phyloP scores from a whole-genome alignment of 805 yeast species.

The Maudiozyma pseudohumilis region DNA sequence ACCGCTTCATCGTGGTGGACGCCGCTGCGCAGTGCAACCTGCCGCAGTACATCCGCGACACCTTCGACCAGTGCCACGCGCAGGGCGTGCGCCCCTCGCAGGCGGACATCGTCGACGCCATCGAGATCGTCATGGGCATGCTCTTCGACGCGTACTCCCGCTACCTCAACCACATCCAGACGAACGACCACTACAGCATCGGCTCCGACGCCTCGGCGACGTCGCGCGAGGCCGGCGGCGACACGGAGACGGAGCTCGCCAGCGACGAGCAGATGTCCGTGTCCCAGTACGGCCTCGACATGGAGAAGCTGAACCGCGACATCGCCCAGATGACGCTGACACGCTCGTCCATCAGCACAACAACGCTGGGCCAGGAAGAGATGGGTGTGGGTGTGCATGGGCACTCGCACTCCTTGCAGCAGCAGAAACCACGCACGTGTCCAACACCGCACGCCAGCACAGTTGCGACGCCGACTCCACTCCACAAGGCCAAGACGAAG shows the following conservation, averaged over 20 bases:
- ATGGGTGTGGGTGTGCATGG: too few relatives aligned
- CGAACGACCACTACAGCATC: neutral
- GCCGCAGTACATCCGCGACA: conserved; percentile 17
- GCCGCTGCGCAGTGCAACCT: conserved; percentile 26
- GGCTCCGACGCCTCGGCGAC: neutral
- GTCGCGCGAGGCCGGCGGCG: neutral
- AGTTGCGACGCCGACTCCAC: too few relatives aligned
- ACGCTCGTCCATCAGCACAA: neutral
- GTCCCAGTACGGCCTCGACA: neutral
- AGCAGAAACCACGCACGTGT: too few relatives aligned
- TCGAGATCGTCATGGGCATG: conserved; percentile 19
- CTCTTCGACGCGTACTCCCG: conserved; percentile 22
- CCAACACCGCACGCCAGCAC: too few relatives aligned
- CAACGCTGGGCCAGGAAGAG: too few relatives aligned
- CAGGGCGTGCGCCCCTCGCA: conserved; percentile 12
- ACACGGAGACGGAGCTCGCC: neutral
- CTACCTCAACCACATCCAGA: conserved; percentile 6
- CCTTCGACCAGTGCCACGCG: conserved; percentile 14
- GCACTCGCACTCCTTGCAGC: too few relatives aligned
- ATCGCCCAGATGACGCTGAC: conserved; percentile 1
- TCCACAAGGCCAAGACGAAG: too few relatives aligned
- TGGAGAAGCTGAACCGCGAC: neutral
- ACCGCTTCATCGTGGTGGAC: conserved; percentile 17
- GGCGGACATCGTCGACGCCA: conserved; percentile 15
- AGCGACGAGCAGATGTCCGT: neutral